These are phyloP conservation scores for Debaryomyces subglobosus DNA, from an alignment of 1,139 yeast species.

Conservation along the genomic window DNA sequence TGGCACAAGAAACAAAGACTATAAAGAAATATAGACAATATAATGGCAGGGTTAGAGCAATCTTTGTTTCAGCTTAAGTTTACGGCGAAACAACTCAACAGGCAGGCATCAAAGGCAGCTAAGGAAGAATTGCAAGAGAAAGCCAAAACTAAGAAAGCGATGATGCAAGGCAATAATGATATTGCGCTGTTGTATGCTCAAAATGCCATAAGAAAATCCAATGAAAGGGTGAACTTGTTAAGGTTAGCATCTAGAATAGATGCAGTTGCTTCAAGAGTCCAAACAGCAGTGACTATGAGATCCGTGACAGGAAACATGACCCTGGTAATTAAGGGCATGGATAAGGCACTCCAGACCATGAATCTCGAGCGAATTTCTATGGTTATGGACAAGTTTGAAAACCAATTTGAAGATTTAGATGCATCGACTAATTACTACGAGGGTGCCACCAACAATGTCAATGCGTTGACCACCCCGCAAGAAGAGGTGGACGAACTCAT, in stretches of 20 bases:
- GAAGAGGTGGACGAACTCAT: constrained; percentile 92
- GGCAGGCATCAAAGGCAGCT: constrained; percentile 88
- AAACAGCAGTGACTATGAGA: constrained; percentile 97
- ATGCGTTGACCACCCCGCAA: constrained; percentile 89
- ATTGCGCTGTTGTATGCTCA: constrained; percentile 95
- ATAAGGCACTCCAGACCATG: constrained; percentile 93
- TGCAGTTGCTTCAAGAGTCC: constrained; percentile 94
- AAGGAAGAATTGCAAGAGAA: constrained; percentile 89
- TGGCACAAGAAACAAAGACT: not conserved
- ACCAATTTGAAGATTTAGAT: constrained; percentile 94
- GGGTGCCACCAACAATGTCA: constrained; percentile 83
- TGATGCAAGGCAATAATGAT: constrained; percentile 84
- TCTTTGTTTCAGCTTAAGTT: constrained; percentile 60
- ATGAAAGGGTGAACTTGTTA: constrained; percentile 81
- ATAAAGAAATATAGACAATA: not conserved
- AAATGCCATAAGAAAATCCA: constrained; percentile 89
- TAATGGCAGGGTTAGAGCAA: constrained; percentile 53
- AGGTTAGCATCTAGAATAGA: constrained; percentile 89
- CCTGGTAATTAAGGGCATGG: constrained; percentile 93
- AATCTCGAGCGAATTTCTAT: constrained; percentile 87
- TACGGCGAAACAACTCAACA: constrained; percentile 89
- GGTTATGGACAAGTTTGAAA: constrained; percentile 97
- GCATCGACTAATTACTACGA: constrained; percentile 94
- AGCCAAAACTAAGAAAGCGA: constrained; percentile 86
- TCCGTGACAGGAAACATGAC: constrained; percentile 94